Evolutionary conservation across 768 basidiomycete species (phyloP), one percentile per base, ranked within the genome.

Genomic region (Artomyces pyxidatus): DNA sequence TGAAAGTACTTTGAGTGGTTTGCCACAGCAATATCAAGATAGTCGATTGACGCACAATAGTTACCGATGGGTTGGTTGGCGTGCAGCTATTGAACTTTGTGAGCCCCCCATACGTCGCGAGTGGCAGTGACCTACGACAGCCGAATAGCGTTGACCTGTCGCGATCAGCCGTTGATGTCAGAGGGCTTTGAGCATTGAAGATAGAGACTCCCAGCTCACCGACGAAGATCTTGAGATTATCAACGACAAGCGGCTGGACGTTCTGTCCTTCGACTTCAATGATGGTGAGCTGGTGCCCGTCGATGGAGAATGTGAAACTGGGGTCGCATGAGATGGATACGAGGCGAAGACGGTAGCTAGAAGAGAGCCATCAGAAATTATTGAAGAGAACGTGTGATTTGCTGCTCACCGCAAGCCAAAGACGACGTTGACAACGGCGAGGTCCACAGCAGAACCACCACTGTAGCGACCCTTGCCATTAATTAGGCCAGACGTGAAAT

Each of bases 361-460:
- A 3, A 12, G 14, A 12, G 7, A 14, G 7, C 17, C 32, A 35
- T 12, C 17, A 35, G 14, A 35, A 35, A 12, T 14, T 17, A 35
- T 35, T 35, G 5, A n/a, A n/a, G n/a, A n/a, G 39, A 19, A 82
- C 76, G 28, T 65, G 63, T 49, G 81, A 61, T 2, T 78, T 68
- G 0, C 78, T 55, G 23, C 65, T 56, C 2, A 62, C 56, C 2
- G 32, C 17, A 4, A 75, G 75, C 5, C 65, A 69, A 6, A 52
- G 7, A 37, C 58, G 68, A 35, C 77, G 73, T 19, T 80, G 77
- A 81, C 76, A 7, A 81, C 57, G 0, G 72, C 73, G 12, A 76
- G 63, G 17, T 35, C 32, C 14, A 17, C 17, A 17, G 32, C 17
- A 14, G 32, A 14, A 17, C 14, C 32, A 35, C 32, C 32, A 4